Evolutionary conservation across 2,329 filamentous ascomycete species (phyloP), one percentile per base, ranked within the genome.

Genomic region (Bisporella sp.): DNA sequence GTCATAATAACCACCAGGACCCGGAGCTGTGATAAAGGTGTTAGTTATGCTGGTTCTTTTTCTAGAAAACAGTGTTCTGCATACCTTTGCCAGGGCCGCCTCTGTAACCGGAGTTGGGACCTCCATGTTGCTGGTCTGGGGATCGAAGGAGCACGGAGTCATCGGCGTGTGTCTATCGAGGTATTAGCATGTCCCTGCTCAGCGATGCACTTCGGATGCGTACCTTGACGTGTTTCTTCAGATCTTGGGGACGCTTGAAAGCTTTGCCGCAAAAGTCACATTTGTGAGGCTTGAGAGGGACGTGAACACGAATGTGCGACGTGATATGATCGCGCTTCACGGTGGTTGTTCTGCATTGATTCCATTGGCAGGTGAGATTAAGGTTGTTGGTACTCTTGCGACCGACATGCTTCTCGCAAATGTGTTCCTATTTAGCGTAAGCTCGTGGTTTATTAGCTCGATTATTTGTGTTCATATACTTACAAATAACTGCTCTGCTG

Each of bases 311-410:
- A 63, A 99, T 96, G 71, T 99, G 93, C 46, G 93, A 97, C 46
- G 93, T 99, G 71, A 99, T 99, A 73, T 99, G 93, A 65, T 97
- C 93, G 64, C 93, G 89, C 79, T 99, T 97, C 68, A 97, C 92
- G 2, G 92, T 97, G 45, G 91, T 96, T 28, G 92, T 97, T 57
- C 90, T 84, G 74, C 93, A 99, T 57, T 85, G 87, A 62, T 91
- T 93, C 93, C 93, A 99, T 68, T 95, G 89, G 73, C 93, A 99
- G 49, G 90, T 96, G 67, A 99, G 72, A 71, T 93, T 97, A 65
- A 99, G 77, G 72, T 99, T 99, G 76, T 97, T 97, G 66, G 93
- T 99, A 74, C 89, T 95, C 77, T 99, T 99, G 71, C 93, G 89
- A 58, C 93, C 93, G 68, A 99, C 91, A 76, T 99, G 93, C 65